These are phyloP conservation scores for Xylaria grammica DNA, from an alignment of 495 filamentous ascomycete genomes.

Conservation along the genomic window DNA sequence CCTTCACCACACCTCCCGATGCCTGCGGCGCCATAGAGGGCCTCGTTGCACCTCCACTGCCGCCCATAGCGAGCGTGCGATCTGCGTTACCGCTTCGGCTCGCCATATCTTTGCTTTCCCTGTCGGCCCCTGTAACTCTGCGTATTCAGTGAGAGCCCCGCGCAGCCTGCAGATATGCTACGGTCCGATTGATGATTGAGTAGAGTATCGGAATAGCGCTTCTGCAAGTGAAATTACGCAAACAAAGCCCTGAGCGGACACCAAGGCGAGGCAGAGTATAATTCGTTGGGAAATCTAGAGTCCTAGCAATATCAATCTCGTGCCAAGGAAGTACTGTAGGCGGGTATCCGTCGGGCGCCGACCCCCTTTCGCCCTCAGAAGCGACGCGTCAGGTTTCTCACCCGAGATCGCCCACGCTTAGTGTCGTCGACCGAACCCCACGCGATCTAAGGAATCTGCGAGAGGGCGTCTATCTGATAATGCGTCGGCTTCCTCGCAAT, in stretches of 20 bases:
- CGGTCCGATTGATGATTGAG: neutral
- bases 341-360: conserved; percentile 6
- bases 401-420: neutral
- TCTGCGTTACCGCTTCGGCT: conserved; percentile 28
- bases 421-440: neutral
- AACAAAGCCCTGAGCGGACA: neutral
- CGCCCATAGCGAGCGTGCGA: conserved; percentile 29
- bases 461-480: neutral
- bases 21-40: conserved; percentile 35
- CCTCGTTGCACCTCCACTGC: conserved; percentile 24
- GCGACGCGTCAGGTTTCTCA: neutral
- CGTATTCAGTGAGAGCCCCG: neutral
- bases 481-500: conserved; percentile 1
- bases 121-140: neutral
- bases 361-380: neutral
- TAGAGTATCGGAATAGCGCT: neutral
- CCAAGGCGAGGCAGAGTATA: neutral
- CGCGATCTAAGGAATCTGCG: neutral
- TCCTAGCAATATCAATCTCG: neutral
- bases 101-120: conserved; percentile 22
- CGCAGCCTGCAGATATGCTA: conserved; percentile 8
- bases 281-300: neutral
- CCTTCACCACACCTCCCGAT: conserved; percentile 37
- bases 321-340: conserved; percentile 2
- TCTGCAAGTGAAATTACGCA: conserved; percentile 5